Evolutionary conservation across 257 asterid genomes (phyloP).

Genomic region (Nicotiana tomentosiformis): DNA sequence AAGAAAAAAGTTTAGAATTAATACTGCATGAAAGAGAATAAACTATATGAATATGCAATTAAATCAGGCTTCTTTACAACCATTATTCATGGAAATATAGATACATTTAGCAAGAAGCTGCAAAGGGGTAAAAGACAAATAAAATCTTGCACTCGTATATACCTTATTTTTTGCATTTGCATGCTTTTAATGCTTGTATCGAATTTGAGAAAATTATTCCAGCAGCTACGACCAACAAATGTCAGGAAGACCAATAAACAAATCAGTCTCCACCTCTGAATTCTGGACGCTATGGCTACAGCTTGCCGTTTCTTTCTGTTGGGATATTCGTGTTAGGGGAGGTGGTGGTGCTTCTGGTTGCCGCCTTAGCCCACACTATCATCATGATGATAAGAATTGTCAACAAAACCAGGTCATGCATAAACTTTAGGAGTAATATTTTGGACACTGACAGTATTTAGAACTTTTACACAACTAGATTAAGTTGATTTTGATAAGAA

Average conservation of each 20-base stretch:
- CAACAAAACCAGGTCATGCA: neutral
- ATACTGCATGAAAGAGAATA: no score
- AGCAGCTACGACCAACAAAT: constrained; percentile 11
- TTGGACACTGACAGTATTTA: no score
- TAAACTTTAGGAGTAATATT: neutral
- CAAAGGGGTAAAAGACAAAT: neutral
- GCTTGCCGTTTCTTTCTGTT: constrained; percentile 6
- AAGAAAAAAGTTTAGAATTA: no score
- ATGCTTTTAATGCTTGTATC: neutral
- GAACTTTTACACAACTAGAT: no score
- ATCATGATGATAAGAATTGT: neutral
- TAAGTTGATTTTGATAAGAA: no score
- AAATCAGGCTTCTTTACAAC: neutral
- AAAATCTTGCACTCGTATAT: neutral
- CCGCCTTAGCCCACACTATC: constrained; percentile 18
- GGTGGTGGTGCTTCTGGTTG: neutral
- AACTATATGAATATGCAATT: no score
- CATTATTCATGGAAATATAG: neutral
- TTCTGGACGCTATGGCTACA: constrained; percentile 17
- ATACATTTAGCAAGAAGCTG: neutral
- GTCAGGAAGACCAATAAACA: constrained; percentile 29
- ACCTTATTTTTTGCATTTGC: neutral
- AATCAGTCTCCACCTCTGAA: constrained; percentile 28
- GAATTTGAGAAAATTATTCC: neutral
- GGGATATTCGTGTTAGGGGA: neutral